Conservation (phyloP, 768 basidiomycete species). For the Lanmaoa pseudosensibilis region DNA sequence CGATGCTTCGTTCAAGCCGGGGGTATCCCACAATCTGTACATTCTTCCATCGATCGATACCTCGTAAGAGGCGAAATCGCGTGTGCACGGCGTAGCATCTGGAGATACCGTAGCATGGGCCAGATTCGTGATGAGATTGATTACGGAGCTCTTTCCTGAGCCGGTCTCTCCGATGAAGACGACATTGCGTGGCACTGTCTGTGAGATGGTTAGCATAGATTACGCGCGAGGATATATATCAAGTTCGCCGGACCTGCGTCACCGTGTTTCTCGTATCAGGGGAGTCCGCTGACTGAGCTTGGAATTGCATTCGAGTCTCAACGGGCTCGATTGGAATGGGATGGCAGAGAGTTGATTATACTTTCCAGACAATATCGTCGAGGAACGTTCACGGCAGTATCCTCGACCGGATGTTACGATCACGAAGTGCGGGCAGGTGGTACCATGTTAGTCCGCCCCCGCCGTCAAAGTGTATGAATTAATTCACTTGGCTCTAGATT, state of each 20-base stretch:
- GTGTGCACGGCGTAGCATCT: conserved; percentile 35
- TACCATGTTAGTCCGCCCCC: neutral
- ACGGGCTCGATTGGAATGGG: no score
- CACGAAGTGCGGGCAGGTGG: neutral
- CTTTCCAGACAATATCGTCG: no score
- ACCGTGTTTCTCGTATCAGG: neutral
- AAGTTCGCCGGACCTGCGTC: conserved; percentile 9
- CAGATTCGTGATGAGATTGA: conserved; percentile 39
- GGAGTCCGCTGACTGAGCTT: no score
- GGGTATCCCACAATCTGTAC: conserved; percentile 35
- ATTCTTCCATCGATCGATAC: conserved; percentile 15
- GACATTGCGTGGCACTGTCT: conserved; percentile 27
- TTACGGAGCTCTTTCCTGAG: conserved; percentile 41
- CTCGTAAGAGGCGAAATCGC: conserved; percentile 22
- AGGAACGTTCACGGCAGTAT: neutral
- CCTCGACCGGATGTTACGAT: neutral
- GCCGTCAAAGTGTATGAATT: neutral
- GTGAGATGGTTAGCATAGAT: neutral
- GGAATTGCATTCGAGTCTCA: no score
- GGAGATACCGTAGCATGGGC: conserved; percentile 28
- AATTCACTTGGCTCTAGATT: neutral
- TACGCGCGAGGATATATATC: neutral
- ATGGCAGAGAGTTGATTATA: no score
- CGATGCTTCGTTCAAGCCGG: conserved; percentile 24
- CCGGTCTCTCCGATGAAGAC: conserved; percentile 39